A percentile compares a stretch with the other conserved stretches of the same genome.
Conservation (phyloP, 2,329 filamentous ascomycete genomes). For the Metarhizium guizhouense region DNA sequence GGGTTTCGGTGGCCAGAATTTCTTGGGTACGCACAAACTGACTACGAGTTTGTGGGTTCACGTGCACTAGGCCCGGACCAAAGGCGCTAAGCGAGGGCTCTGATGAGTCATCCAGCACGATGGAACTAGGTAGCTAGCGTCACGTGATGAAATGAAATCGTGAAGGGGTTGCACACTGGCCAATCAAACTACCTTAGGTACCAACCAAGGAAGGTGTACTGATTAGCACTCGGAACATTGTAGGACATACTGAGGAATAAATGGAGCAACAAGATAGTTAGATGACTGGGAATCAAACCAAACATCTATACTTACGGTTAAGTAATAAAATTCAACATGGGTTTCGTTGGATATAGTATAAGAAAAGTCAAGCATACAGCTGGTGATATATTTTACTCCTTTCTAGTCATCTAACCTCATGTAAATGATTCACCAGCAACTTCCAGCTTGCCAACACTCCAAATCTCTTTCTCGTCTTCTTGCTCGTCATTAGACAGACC, state of each 20-base stretch:
- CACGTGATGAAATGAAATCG: conserved; percentile 11
- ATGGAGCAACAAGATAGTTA: no score
- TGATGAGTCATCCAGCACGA: conserved; percentile 17
- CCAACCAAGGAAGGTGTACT: no score
- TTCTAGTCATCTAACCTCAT: conserved; percentile 13
- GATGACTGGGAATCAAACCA: background rate
- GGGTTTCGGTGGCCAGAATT: conserved; percentile 31
- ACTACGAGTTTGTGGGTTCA: conserved; percentile 33
- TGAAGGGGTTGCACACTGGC: no score
- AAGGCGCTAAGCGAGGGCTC: conserved; percentile 32
- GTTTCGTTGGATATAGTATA: background rate
- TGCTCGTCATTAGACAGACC: conserved; percentile 83
- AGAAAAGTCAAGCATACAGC: background rate
- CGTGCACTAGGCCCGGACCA: conserved; percentile 24
- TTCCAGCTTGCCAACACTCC: conserved; percentile 89
- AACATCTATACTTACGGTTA: background rate
- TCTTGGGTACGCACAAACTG: conserved; percentile 27
- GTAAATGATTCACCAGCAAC: conserved; percentile 52
- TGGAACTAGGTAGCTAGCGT: background rate
- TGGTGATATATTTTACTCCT: background rate
- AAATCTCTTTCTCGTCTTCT: conserved; percentile 92
- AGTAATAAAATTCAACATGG: background rate
- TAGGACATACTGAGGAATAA: no score
- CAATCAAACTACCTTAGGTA: no score
- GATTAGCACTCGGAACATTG: no score